Evolutionary conservation across 148 eudicot genomes (phyloP), one percentile per base, ranked within the genome.

Genomic region (Cornus controversa): DNA sequence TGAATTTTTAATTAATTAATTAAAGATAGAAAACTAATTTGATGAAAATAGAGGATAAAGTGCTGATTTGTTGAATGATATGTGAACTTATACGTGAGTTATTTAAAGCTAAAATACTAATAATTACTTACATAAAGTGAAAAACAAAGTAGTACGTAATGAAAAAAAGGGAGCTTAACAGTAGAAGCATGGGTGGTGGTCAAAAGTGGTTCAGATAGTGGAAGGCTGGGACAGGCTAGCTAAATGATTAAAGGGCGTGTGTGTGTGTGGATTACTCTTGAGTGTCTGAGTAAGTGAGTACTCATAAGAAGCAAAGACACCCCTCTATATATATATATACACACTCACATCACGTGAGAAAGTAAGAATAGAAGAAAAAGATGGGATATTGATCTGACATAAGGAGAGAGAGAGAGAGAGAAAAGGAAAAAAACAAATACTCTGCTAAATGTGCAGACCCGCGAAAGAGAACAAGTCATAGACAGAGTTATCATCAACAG

Each of bases 361-460:
- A 62, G 50, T 34, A 15, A 36, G 67, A 18, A 60, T 8, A 37
- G 10, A 74, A 64, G 58, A 16, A 64, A 37, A 37, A n/a, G 76
- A 73, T 60, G 50, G 29, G 25, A 72, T 54, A 22, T 54, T 72
- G 64, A 54, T 7, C 40, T 28, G 70, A 26, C 14, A 16, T 7
- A 34, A 20, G 18, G 34, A 29, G 22, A 50, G 45, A 31, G 22
- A 42, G 72, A 80, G 22, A 54, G 20, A 58, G 69, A 63, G 73
- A 5, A 11, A 64, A 50, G 66, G 70, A 63, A 69, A 22, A 20
- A 20, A 40, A n/a, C 66, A 67, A 76, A 67, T 37, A 67, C 64
- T 31, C 26, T 54, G 80, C 60, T 73, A 67, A 78, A 53, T 29
- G 50, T 78, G 47, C 34, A 64, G 70, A 34, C 58, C n/a, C n/a